Conservation (phyloP, 208 protist genomes). For the Trypanosoma vivax region DNA sequence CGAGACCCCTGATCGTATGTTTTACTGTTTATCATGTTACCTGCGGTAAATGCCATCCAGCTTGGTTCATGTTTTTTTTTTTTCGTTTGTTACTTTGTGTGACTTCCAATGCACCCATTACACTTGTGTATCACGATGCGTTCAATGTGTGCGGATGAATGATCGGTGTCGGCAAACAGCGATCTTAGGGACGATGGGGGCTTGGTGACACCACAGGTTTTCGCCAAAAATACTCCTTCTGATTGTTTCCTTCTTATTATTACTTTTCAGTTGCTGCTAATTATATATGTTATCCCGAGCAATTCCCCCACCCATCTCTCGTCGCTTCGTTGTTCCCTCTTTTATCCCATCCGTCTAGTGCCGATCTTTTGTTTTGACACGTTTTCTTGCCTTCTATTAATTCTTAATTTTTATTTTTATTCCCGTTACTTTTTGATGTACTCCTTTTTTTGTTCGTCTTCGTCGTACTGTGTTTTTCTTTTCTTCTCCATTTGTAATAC, state of each 20-base stretch:
- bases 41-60: no score
- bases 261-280: not conserved
- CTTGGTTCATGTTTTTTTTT: no score
- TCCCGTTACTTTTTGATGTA: constrained; percentile 1
- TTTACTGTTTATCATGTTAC: constrained; percentile 5
- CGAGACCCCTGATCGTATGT: no score
- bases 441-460: constrained; percentile 13
- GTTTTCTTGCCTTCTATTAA: constrained; percentile 8
- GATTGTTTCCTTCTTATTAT: constrained; percentile 16
- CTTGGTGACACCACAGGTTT: not conserved
- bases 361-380: constrained; percentile 12
- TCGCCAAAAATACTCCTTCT: not conserved
- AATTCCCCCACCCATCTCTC: not conserved
- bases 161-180: no score
- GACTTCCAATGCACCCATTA: no score
- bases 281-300: constrained; percentile 1
- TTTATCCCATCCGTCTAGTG: constrained; percentile 14
- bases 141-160: no score
- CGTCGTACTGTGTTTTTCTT: not conserved
- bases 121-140: no score
- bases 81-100: no score
- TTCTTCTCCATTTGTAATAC: not conserved
- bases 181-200: no score
- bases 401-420: not conserved
- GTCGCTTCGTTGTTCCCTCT: constrained; percentile 26